Evolutionary conservation across 495 filamentous ascomycete species (phyloP).

Genomic region (Neurospora sp.): DNA sequence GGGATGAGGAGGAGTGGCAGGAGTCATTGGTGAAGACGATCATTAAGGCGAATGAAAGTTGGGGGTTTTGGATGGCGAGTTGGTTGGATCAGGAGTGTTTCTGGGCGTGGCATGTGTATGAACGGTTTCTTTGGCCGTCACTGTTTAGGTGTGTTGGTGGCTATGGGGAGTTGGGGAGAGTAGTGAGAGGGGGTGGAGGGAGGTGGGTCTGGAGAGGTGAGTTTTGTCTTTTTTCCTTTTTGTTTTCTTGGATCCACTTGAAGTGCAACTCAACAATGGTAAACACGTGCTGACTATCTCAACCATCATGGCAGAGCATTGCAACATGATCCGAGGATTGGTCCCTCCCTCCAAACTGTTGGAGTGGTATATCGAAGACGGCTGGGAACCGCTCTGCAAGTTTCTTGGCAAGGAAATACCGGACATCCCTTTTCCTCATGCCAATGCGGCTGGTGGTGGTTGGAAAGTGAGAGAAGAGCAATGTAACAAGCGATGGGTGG

Average conservation of each 20-base stretch:
- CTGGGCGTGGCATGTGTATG: slow-evolving; percentile 21
- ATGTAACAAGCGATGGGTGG: slow-evolving; percentile 21
- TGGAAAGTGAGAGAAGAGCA: slow-evolving; percentile 20
- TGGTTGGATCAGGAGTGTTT: slow-evolving; percentile 17
- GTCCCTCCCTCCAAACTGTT: slow-evolving; percentile 36
- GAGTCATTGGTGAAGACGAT: too few relatives aligned
- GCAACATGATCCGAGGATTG: slow-evolving; percentile 21
- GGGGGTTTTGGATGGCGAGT: slow-evolving; percentile 7
- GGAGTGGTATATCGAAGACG: slow-evolving; percentile 36
- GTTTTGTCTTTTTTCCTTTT: background rate
- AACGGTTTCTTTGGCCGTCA: slow-evolving; percentile 18
- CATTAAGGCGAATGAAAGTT: too few relatives aligned
- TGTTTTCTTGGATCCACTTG: background rate
- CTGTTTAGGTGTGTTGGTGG: slow-evolving; percentile 12
- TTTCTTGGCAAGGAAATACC: slow-evolving; percentile 37
- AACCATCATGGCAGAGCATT: slow-evolving; percentile 8
- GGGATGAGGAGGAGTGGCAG: too few relatives aligned
- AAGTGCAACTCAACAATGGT: too few relatives aligned
- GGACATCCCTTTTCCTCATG: slow-evolving; percentile 30
- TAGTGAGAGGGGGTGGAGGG: slow-evolving; percentile 10
- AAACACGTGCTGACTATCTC: background rate
- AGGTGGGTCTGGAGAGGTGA: slow-evolving; percentile 13
- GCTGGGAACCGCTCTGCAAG: slow-evolving; percentile 41
- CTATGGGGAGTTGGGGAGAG: slow-evolving; percentile 13
- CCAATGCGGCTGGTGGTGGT: slow-evolving; percentile 15